These are phyloP conservation scores for Hypoxylon fragiforme DNA, from an alignment of 495 filamentous ascomycete species.

Conservation along the genomic window DNA sequence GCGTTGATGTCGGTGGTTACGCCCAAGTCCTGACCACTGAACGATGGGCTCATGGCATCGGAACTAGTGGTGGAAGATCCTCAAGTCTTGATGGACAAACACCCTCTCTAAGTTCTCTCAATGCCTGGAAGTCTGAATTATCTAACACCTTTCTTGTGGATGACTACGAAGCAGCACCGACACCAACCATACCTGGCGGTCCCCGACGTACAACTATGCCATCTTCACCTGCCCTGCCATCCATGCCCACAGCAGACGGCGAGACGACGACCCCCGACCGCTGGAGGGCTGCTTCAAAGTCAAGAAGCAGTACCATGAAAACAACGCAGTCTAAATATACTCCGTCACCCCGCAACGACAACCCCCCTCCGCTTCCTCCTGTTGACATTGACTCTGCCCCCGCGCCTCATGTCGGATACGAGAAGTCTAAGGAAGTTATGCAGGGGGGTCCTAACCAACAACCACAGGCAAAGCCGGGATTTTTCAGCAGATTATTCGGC, in stretches of 20 bases:
- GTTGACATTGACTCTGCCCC: slow-evolving; percentile 53
- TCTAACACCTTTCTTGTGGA: slow-evolving; percentile 51
- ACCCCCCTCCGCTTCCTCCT: slow-evolving; percentile 37
- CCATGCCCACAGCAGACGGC: slow-evolving; percentile 42
- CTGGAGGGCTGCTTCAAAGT: slow-evolving; percentile 65
- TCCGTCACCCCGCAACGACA: slow-evolving; percentile 30
- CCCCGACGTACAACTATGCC: slow-evolving; percentile 61
- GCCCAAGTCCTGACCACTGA: slow-evolving; percentile 56
- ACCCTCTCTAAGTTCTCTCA: slow-evolving; percentile 36
- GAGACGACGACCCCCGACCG: slow-evolving; percentile 50
- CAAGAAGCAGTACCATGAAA: slow-evolving; percentile 55
- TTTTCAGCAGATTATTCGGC: slow-evolving; percentile 89
- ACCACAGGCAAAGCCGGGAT: slow-evolving; percentile 65
- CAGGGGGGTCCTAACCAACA: slow-evolving; percentile 34
- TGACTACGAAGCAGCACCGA: slow-evolving; percentile 82
- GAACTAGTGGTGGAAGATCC: slow-evolving; percentile 67
- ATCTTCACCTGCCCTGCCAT: slow-evolving; percentile 41
- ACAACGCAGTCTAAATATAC: slow-evolving; percentile 34
- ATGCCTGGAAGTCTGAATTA: slow-evolving; percentile 50
- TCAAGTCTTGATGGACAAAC: slow-evolving; percentile 74
- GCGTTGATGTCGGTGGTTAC: slow-evolving; percentile 68
- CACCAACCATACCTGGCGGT: slow-evolving; percentile 81
- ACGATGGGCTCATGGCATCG: slow-evolving; percentile 59
- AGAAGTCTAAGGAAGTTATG: slow-evolving; percentile 55
- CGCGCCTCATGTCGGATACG: slow-evolving; percentile 59